phyloP scores from a whole-genome alignment of 495 filamentous ascomycete genomes.

The Talaromyces wortmannii region DNA sequence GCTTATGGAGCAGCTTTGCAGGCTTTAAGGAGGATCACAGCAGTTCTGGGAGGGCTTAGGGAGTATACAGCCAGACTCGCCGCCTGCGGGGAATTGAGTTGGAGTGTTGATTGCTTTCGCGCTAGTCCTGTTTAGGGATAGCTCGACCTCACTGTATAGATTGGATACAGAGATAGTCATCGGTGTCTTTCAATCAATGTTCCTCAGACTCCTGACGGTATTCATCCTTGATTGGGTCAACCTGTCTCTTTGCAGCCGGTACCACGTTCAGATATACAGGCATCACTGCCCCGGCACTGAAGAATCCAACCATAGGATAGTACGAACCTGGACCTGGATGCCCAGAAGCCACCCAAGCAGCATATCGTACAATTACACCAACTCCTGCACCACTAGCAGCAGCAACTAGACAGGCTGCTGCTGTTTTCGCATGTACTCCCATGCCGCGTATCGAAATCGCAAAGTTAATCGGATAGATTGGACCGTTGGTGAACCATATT shows the following conservation, averaged over 20 bases:
- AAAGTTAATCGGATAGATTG: conserved; percentile 44
- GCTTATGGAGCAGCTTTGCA: too few species aligned
- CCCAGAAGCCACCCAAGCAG: conserved; percentile 13
- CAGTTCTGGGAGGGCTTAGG: too few species aligned
- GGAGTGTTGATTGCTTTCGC: too few species aligned
- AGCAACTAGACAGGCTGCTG: conserved; percentile 29
- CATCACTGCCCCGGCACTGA: conserved; percentile 32
- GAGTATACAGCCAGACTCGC: too few species aligned
- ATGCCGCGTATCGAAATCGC: conserved; percentile 37
- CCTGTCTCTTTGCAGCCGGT: conserved; percentile 34
- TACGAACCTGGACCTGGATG: conserved; percentile 23
- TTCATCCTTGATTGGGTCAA: conserved; percentile 23
- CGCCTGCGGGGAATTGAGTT: too few species aligned
- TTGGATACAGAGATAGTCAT: too few species aligned
- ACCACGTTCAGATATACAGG: conserved; percentile 38
- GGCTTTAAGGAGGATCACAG: too few species aligned
- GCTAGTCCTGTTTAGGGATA: too few species aligned
- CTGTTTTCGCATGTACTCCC: conserved; percentile 39
- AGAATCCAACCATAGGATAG: conserved; percentile 39
- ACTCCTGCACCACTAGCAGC: conserved; percentile 38
- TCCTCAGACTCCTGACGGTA: background rate
- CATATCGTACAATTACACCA: conserved; percentile 24
- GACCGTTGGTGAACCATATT: conserved; percentile 38
- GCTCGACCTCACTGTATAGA: too few species aligned
- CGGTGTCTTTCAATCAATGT: too few species aligned